phyloP scores from a whole-genome alignment of 768 basidiomycete genomes.

The Lyophyllum semitale region DNA sequence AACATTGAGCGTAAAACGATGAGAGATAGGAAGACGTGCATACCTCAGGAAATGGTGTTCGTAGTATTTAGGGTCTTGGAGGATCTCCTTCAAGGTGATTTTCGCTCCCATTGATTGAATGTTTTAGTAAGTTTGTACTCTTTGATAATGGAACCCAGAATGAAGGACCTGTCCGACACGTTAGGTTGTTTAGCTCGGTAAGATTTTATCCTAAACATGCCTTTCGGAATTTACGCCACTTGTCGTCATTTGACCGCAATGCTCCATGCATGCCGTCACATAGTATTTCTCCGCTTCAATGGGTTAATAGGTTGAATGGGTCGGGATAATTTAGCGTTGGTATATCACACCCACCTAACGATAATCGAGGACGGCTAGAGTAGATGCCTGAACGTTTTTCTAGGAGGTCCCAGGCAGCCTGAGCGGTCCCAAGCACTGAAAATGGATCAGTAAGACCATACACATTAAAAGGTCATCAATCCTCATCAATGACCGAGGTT shows the following conservation, averaged over 20 bases:
- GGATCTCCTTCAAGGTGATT: conserved; percentile 40
- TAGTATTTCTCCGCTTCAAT: conserved; percentile 43
- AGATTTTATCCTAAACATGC: too few relatives aligned
- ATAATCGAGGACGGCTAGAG: conserved; percentile 50
- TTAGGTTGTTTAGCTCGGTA: too few relatives aligned
- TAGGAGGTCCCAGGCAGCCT: conserved; percentile 47
- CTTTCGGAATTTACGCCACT: conserved; percentile 53
- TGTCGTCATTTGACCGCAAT: conserved; percentile 43
- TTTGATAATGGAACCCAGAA: conserved; percentile 40
- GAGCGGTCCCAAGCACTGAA: conserved; percentile 44
- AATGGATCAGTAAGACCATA: not conserved
- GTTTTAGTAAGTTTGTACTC: conserved; percentile 42
- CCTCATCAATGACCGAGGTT: conserved; percentile 42
- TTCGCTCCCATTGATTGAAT: conserved; percentile 52
- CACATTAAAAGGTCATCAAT: too few relatives aligned
- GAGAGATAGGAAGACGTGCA: too few relatives aligned
- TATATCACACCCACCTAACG: conserved; percentile 34
- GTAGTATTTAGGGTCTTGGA: conserved; percentile 38
- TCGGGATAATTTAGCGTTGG: too few relatives aligned
- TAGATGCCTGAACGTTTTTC: conserved; percentile 50
- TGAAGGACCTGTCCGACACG: conserved; percentile 44
- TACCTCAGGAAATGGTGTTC: conserved; percentile 44
- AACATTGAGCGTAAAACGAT: too few relatives aligned
- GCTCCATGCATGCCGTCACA: conserved; percentile 47
- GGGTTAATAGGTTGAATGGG: too few relatives aligned